Conservation (phyloP, 2,329 filamentous ascomycete species). For the Phyllosticta ampelicida region DNA sequence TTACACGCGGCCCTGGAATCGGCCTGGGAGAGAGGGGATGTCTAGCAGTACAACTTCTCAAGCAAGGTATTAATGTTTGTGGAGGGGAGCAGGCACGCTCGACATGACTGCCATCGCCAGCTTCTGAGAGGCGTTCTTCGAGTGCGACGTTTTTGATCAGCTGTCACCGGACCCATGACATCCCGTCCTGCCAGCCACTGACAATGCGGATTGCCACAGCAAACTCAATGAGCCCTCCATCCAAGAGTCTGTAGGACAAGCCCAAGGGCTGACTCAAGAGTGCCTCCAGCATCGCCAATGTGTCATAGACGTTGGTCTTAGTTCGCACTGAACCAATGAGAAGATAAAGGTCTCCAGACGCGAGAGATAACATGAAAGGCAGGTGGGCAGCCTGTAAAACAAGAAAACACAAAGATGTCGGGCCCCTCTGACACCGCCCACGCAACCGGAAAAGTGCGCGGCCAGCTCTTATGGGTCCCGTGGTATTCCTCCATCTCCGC, state of each 20-base stretch:
- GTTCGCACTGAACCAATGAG: too few species aligned
- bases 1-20: too few species aligned
- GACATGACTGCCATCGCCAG: too few species aligned
- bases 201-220: not conserved
- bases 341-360: too few species aligned
- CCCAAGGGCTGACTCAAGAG: not conserved
- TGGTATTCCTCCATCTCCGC: conserved; percentile 4
- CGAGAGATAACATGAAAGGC: not conserved
- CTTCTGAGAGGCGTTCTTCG: too few species aligned
- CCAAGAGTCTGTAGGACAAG: not conserved
- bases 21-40: too few species aligned
- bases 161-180: not conserved
- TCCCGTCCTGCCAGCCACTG: not conserved
- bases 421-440: conserved; percentile 10
- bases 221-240: not conserved
- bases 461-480: conserved; percentile 9
- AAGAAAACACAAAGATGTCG: not conserved
- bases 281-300: not conserved
- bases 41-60: too few species aligned
- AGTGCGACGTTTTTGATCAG: not conserved
- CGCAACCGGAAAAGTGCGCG: conserved; percentile 10
- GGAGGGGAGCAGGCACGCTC: too few species aligned
- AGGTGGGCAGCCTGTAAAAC: not conserved
- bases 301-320: not conserved
- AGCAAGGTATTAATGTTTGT: too few species aligned